Evolutionary conservation across 73 alveolate species (phyloP), one percentile per base, ranked within the genome.

Genomic region (Paramecium sexaurelia): DNA sequence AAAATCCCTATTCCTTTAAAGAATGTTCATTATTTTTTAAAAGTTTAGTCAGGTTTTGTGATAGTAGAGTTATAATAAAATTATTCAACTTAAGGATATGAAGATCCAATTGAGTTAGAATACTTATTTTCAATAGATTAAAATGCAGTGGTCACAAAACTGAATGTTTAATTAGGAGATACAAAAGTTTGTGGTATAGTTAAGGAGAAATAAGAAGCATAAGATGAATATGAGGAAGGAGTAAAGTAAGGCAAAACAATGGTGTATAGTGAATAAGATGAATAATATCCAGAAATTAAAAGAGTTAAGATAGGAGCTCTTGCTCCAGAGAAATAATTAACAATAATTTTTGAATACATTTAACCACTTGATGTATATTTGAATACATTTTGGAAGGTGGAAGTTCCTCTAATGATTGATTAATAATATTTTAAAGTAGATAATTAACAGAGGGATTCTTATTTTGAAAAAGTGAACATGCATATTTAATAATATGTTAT

Each of bases 181-280:
- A 69, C 20, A 11, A 88, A 35, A 22, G 10, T 88, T 24, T 40
- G 13, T 68, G 94, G 85, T 20, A 10, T 88, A 7, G 37, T 69
- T 5, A 68, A 41, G 43, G 94, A 88, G 27, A 88, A 69, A 51
- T 8, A 43, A 10, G 27, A 19, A 69, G 94, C 91, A 0, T 22
- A 87, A 26, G 19, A 66, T 9, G 83, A 69, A 69, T 69, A 69
- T 35, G 29, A 68, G 6, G 20, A 88, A 32, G 75, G 56, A 1
- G 22, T 68, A 6, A 15, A 88, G 36, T 29, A 88, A 71, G 94
- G 94, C 9, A 88, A 88, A 15, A 68, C 75, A 7, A 82, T 88
- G 35, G 55, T 45, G 17, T 41, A 41, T 41, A 51, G 87, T 0
- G 75, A 82, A 43, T 2, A 87, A 67, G 51, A 67, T 19, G 35